Base-by-base conservation (phyloP, 306 rosid species). In the Vicia villosa region DNA sequence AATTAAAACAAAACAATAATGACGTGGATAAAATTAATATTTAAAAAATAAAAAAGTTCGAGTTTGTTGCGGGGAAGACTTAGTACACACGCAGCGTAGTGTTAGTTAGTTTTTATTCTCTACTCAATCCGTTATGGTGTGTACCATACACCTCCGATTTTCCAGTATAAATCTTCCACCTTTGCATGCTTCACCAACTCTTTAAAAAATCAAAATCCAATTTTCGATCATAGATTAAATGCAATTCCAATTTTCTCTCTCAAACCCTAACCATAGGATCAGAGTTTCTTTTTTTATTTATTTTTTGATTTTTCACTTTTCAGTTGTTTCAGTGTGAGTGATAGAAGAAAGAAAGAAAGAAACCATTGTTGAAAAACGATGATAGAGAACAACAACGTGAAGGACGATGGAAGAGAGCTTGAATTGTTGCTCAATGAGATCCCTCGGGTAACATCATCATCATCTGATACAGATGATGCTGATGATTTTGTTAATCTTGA, bases 381-480 rank as follows among this genome's bases (percentile, higher is more conserved):
- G 19, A 47, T 16, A 17, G 21, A 47, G 19, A 47, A 3, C 4
- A 47, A 3, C 4, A 24, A 47, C 21, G 54, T 47, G 54, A 47
- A 47, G 5, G 54, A 47, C 2, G 54, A 47, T 15, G 54, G 54
- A 47, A 43, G 6, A 43, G 54, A 47, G 54, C 19, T 47, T 15
- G 54, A 47, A n/a, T 15, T 16, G 54, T 47, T 47, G 54, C 19
- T 47, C 10, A 17, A 47, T 77, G 91, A 84, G 88, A 86, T 84
- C 86, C 88, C 88, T 77, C 68, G 63, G 24, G 81, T 80, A 56
- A 79, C 63, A 56, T 28, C 83, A 62, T 81, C 88, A 10, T 34
- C 38, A 0, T 6, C 38, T 34, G 38, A 34, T n/a, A n/a, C n/a
- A n/a, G n/a, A n/a, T 7, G 38, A 34, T 6, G 38, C 7, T 7